These are phyloP conservation scores for Venturia aucupariae DNA, from an alignment of 2,329 filamentous ascomycete species.

Conservation along the genomic window DNA sequence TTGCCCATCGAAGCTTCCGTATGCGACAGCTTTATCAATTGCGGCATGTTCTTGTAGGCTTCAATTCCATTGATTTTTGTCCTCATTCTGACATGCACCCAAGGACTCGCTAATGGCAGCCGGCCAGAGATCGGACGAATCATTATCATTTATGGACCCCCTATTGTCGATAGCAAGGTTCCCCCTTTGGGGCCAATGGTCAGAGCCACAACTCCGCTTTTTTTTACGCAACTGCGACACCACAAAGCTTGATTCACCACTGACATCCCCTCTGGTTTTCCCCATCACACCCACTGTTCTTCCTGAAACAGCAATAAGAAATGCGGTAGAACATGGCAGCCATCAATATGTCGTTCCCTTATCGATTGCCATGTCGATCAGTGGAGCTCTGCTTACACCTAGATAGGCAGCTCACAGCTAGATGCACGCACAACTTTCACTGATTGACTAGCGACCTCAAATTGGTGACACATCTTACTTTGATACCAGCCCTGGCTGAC, in stretches of 20 bases:
- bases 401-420: not conserved
- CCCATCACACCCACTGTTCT: not conserved
- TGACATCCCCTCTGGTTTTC: not conserved
- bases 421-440: not conserved
- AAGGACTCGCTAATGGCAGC: not conserved
- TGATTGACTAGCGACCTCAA: not conserved
- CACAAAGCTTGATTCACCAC: not conserved
- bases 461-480: not conserved
- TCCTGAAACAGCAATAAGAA: not conserved
- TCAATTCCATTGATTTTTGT: too few species aligned
- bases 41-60: not conserved
- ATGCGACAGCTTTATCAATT: not conserved
- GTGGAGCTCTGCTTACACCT: not conserved
- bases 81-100: not conserved
- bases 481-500: too few species aligned
- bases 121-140: not conserved
- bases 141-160: constrained; percentile 1
- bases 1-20: too few species aligned
- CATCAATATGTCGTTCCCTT: not conserved
- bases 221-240: not conserved
- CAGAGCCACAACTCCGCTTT: not conserved
- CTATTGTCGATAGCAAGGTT: not conserved
- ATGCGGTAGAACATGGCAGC: not conserved
- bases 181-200: not conserved
- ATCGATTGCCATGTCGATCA: constrained; percentile 2